phyloP scores from a whole-genome alignment of 192 early-diverging fungal species.

The Diversispora epigaea region DNA sequence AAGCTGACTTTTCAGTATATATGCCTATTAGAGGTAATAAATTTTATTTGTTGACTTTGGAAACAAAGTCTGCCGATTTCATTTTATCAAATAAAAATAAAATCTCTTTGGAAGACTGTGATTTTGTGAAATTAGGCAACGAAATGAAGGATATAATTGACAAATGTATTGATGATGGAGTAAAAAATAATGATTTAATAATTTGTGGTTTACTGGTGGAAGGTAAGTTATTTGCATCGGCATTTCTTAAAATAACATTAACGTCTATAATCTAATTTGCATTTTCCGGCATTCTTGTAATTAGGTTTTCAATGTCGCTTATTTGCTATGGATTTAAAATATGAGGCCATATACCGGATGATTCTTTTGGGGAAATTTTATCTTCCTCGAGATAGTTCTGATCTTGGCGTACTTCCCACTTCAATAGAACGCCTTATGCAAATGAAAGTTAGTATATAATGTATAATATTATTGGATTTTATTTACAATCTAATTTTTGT shows the following conservation, averaged over 20 bases:
- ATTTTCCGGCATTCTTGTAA: background rate
- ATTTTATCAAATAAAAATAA: conserved; percentile 14
- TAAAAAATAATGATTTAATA: conserved; percentile 6
- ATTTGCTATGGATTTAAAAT: conserved; percentile 27
- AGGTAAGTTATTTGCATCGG: conserved; percentile 21
- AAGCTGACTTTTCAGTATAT: conserved; percentile 25
- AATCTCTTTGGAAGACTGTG: conserved; percentile 21
- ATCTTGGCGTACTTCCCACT: conserved; percentile 19
- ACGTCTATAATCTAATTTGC: background rate
- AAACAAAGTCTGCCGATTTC: background rate
- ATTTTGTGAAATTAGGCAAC: conserved; percentile 31
- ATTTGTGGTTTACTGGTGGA: conserved; percentile 28
- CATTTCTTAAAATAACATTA: background rate
- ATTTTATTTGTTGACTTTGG: background rate
- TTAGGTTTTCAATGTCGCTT: conserved; percentile 21
- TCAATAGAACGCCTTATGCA: conserved; percentile 18
- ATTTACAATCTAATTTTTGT: conserved; percentile 9
- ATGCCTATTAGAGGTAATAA: conserved; percentile 11
- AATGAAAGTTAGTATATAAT: conserved; percentile 15
- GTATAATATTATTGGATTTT: conserved; percentile 22
- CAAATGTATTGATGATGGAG: conserved; percentile 16
- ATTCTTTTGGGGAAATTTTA: conserved; percentile 26
- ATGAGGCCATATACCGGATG: conserved; percentile 12
- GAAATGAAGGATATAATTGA: conserved; percentile 22
- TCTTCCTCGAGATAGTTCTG: conserved; percentile 12